Conservation (phyloP, 2,329 filamentous ascomycete species). For the Botrytis deweyae region DNA sequence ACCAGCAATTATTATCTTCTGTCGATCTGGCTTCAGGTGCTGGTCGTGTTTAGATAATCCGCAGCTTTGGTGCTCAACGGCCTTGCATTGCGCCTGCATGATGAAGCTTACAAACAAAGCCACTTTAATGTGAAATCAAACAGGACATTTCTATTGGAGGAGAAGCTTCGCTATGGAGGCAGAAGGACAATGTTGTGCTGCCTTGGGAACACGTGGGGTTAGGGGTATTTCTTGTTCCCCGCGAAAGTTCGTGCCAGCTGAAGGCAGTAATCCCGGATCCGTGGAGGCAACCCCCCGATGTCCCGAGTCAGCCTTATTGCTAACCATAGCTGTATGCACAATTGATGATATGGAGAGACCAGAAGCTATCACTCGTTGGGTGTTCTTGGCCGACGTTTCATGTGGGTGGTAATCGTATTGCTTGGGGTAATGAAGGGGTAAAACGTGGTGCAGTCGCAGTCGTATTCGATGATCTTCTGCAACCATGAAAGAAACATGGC, state of each 20-base stretch:
- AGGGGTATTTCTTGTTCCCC: not conserved
- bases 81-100: not conserved
- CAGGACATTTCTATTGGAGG: not conserved
- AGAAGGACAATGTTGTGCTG: not conserved
- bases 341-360: not conserved
- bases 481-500: not conserved
- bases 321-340: constrained; percentile 5
- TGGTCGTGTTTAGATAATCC: not conserved
- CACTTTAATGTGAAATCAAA: not conserved
- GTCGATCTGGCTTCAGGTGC: not conserved
- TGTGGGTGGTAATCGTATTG: constrained; percentile 8
- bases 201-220: not conserved
- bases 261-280: not conserved
- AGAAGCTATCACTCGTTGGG: not conserved
- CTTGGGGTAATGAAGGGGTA: not conserved
- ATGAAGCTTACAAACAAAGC: not conserved
- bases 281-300: constrained; percentile 1
- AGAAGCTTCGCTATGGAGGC: not conserved
- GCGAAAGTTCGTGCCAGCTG: not conserved
- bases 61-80: not conserved
- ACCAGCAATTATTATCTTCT: not conserved
- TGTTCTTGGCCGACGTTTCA: not conserved
- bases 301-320: not conserved
- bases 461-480: not conserved
- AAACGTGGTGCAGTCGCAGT: not conserved